Evolutionary conservation across 768 basidiomycete genomes (phyloP), one percentile per base, ranked within the genome.

Genomic region (Kwoniella pini): DNA sequence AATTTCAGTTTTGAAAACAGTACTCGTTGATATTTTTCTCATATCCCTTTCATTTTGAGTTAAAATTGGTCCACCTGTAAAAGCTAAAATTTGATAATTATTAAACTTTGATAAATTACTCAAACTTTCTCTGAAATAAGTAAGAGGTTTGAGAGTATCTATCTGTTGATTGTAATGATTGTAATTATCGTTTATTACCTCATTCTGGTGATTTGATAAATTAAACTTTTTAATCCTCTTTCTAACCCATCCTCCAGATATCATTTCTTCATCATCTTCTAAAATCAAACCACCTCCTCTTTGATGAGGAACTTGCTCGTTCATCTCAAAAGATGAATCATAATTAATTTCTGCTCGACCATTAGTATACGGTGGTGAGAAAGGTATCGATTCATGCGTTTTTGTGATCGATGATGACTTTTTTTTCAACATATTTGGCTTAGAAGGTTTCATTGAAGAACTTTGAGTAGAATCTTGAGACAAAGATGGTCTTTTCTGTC

Each of bases 41-140:
- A 66, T 63, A 48, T 62, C 69, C 60, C 81, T 84, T 71, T 91
- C 84, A 24, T 70, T 53, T 12, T 84, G 82, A 1, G 82, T 82
- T 50, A 92, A 78, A 5, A 88, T 86, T 1, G 82, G 80, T 0
- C 81, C 82, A 79, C 92, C 83, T 0, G 89, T 88, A 68, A 93
- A 92, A 69, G 86, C 88, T 28, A 96, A 81, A 17, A 95, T 84
- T 74, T 96, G 92, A 72, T 89, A 92, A 44, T 87, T 82, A 60
- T 84, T 80, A 66, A 82, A 72, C 63, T 78, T 81, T 86, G 76
- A 80, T 15, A 86, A 64, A 28, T 51, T 67, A 43, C 74, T 74
- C 10, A 76, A 71, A 39, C 81, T 80, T 10, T 88, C 73, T 53
- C 86, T 79, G 70, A 89, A 87, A 30, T 61, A 60, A 19, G 60